phyloP scores from a whole-genome alignment of 192 early-diverging fungal species.

The Spizellomyces punctatus region DNA sequence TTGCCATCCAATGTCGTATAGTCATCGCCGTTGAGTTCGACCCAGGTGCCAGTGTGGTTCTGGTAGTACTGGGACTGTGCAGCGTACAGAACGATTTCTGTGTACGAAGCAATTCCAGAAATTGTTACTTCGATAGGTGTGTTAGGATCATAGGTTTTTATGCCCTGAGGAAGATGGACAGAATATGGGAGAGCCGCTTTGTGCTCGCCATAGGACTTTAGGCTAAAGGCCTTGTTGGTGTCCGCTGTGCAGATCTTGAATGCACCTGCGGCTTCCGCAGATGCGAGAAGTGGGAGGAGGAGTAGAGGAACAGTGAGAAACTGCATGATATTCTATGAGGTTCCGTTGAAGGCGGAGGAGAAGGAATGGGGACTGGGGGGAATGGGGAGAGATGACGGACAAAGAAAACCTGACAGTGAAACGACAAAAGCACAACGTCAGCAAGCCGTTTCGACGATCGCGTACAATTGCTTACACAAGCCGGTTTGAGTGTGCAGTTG shows the following conservation, averaged over 20 bases:
- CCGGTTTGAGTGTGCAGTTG: too few relatives aligned
- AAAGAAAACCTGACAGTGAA: too few relatives aligned
- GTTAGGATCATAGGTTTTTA: constrained; percentile 1
- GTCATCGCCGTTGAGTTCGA: background rate
- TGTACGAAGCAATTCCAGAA: background rate
- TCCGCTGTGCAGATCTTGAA: background rate
- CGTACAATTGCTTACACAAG: too few relatives aligned
- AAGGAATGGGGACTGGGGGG: too few relatives aligned
- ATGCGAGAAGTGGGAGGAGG: too few relatives aligned
- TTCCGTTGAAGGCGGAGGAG: too few relatives aligned
- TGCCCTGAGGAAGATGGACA: background rate
- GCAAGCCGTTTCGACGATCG: too few relatives aligned
- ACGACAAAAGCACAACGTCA: too few relatives aligned
- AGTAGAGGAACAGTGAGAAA: too few relatives aligned
- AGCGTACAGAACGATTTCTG: constrained; percentile 1
- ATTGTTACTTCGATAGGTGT: constrained; percentile 3
- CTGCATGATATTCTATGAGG: too few relatives aligned
- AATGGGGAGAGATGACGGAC: too few relatives aligned
- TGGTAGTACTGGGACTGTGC: background rate
- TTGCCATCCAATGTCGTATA: background rate
- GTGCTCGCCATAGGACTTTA: background rate
- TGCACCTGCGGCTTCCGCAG: background rate
- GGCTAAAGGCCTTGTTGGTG: background rate
- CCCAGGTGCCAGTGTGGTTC: constrained; percentile 6
- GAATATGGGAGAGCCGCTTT: background rate